These are phyloP conservation scores for Medicago lupulina DNA, from an alignment of 306 rosid genomes.

Conservation along the genomic window DNA sequence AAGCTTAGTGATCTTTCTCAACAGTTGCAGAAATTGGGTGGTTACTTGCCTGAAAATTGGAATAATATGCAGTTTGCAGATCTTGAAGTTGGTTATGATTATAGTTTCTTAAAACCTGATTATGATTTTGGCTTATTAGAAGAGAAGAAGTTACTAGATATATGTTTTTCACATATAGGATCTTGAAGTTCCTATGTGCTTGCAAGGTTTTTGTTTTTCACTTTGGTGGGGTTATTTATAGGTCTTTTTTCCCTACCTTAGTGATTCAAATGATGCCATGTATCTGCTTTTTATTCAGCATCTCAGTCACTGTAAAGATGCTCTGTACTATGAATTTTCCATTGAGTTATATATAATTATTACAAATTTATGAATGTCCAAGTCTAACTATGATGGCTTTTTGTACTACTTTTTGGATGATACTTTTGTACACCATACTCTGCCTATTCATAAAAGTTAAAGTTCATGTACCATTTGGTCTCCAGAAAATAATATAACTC, in stretches of 20 bases:
- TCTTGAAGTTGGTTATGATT: conserved; percentile 41
- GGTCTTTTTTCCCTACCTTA: conserved; percentile 35
- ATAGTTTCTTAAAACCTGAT: conserved; percentile 59
- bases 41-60: conserved; percentile 37
- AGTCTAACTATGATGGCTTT: conserved; percentile 11
- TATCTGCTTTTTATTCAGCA: conserved; percentile 7
- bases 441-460: neutral
- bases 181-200: conserved; percentile 32
- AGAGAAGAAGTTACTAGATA: conserved; percentile 60
- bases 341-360: conserved; percentile 18
- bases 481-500: neutral
- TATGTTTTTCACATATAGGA: conserved; percentile 49
- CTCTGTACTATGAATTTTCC: conserved; percentile 26
- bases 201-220: conserved; percentile 28
- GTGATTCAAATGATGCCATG: conserved; percentile 38
- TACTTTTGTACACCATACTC: neutral
- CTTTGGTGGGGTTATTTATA: conserved; percentile 36
- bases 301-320: conserved; percentile 6
- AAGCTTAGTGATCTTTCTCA: conserved; percentile 44
- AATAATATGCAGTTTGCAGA: conserved; percentile 46
- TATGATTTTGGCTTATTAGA: conserved; percentile 69
- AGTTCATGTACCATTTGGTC: neutral
- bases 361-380: neutral
- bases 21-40: conserved; percentile 45
- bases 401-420: neutral